phyloP scores from a whole-genome alignment of 148 eudicot genomes.

The Rhododendron ovatum region DNA sequence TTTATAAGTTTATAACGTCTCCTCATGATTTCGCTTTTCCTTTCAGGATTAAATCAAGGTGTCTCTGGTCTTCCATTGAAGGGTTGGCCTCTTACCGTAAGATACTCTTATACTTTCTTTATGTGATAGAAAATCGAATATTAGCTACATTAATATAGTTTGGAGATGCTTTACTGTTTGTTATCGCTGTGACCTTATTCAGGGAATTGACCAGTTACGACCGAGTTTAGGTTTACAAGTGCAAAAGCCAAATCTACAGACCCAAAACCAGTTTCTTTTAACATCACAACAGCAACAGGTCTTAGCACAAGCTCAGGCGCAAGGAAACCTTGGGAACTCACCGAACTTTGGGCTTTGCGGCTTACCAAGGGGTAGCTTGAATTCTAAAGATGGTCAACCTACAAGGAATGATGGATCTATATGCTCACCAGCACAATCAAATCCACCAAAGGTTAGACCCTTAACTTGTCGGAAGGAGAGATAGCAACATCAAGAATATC shows the following conservation, averaged over 20 bases:
- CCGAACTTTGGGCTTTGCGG: conserved; percentile 82
- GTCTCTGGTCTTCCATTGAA: conserved; percentile 81
- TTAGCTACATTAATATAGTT: background rate
- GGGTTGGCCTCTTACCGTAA: conserved; percentile 98
- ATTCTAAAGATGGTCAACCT: conserved; percentile 81
- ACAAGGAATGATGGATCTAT: conserved; percentile 74
- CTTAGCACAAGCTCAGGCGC: conserved; percentile 84
- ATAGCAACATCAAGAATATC: background rate
- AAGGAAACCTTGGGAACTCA: conserved; percentile 67
- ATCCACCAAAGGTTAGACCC: conserved; percentile 74
- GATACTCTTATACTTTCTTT: conserved; percentile 18
- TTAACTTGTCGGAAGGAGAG: background rate
- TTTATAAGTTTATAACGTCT: background rate
- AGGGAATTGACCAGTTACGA: conserved; percentile 88
- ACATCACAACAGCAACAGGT: conserved; percentile 85
- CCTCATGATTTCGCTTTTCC: background rate
- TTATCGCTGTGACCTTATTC: conserved; percentile 8
- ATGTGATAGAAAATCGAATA: background rate
- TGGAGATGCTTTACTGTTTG: conserved; percentile 9
- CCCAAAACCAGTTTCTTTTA: conserved; percentile 77
- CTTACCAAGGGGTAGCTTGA: conserved; percentile 75
- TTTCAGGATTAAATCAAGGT: conserved; percentile 62
- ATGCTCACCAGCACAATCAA: conserved; percentile 86
- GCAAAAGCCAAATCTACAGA: conserved; percentile 59
- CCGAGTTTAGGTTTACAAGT: conserved; percentile 62